phyloP scores from a whole-genome alignment of 1,139 yeast genomes.

The Hemisphaericaspora xylofermentans region DNA sequence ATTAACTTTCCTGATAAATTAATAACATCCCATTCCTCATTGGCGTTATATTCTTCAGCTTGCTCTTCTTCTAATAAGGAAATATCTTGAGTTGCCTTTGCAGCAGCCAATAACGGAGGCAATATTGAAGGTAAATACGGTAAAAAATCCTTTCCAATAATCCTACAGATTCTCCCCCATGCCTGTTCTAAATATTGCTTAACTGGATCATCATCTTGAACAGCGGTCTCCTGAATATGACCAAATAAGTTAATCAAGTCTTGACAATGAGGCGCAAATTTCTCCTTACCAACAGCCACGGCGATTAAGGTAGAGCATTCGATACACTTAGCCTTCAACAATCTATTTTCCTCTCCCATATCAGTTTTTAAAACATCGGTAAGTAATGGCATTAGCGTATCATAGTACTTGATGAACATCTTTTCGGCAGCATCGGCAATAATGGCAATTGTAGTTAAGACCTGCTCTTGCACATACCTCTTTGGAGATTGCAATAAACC shows the following conservation, averaged over 20 bases:
- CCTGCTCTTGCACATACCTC: slow-evolving; percentile 95
- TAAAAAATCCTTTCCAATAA: slow-evolving; percentile 80
- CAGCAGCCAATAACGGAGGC: slow-evolving; percentile 82
- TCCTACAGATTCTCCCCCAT: slow-evolving; percentile 91
- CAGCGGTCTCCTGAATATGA: slow-evolving; percentile 61
- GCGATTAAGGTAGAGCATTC: slow-evolving; percentile 96
- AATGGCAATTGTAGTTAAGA: slow-evolving; percentile 91
- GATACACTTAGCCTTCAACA: slow-evolving; percentile 87
- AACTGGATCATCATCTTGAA: slow-evolving; percentile 78
- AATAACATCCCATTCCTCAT: slow-evolving; percentile 95
- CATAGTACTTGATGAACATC: slow-evolving; percentile 87
- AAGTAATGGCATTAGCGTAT: slow-evolving; percentile 89
- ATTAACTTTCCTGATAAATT: slow-evolving; percentile 89
- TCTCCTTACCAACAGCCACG: slow-evolving; percentile 93
- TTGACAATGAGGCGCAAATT: slow-evolving; percentile 72
- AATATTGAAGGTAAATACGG: slow-evolving; percentile 88
- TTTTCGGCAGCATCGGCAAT: slow-evolving; percentile 98
- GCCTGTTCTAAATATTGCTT: slow-evolving; percentile 88
- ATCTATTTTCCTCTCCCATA: slow-evolving; percentile 74
- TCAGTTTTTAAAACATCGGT: slow-evolving; percentile 78
- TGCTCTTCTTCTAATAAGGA: slow-evolving; percentile 88
- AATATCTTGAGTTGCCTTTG: slow-evolving; percentile 87
- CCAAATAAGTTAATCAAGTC: slow-evolving; percentile 76
- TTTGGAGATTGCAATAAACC: slow-evolving; percentile 80
- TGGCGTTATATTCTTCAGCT: slow-evolving; percentile 73